Conservation (phyloP, 2,329 filamentous ascomycete species). For the Cyphellophora attinorum region DNA sequence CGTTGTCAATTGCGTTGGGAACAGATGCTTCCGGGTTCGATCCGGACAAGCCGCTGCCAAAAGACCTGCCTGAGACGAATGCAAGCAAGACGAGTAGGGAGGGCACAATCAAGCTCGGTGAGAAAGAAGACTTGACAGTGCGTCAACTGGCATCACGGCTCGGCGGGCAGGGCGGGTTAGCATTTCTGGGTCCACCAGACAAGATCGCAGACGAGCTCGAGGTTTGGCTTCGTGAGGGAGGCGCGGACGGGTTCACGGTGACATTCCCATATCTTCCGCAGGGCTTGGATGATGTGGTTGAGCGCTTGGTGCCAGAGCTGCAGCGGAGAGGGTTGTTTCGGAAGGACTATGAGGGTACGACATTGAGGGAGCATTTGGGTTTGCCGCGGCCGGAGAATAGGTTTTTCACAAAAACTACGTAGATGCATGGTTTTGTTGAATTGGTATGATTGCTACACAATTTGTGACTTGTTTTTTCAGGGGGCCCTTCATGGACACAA, state of each 20-base stretch:
- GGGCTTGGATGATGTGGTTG: conserved; percentile 40
- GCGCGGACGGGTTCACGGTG: conserved; percentile 43
- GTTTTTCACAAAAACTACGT: conserved; percentile 22
- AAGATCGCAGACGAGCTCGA: conserved; percentile 42
- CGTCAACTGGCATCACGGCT: conserved; percentile 42
- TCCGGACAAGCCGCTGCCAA: conserved; percentile 40
- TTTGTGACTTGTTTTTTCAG: too few species aligned
- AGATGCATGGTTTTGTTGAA: too few species aligned
- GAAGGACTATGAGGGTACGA: conserved; percentile 42
- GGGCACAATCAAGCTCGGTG: conserved; percentile 35
- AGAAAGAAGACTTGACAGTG: conserved; percentile 38
- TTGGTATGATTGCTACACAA: too few species aligned
- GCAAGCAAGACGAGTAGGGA: conserved; percentile 42
- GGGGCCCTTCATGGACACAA: too few species aligned
- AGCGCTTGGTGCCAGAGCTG: conserved; percentile 40
- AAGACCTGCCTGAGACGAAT: conserved; percentile 43
- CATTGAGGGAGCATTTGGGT: conserved; percentile 45
- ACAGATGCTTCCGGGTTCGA: conserved; percentile 39
- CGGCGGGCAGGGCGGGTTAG: conserved; percentile 41
- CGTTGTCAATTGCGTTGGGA: conserved; percentile 40
- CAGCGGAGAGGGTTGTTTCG: conserved; percentile 43
- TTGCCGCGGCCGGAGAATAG: conserved; percentile 37
- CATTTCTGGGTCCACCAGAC: conserved; percentile 42
- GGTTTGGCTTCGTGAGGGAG: conserved; percentile 38
- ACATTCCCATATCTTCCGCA: conserved; percentile 42